Evolutionary conservation across 2,329 filamentous ascomycete genomes (phyloP), one percentile per base, ranked within the genome.

Genomic region (Meredithiella fracta): DNA sequence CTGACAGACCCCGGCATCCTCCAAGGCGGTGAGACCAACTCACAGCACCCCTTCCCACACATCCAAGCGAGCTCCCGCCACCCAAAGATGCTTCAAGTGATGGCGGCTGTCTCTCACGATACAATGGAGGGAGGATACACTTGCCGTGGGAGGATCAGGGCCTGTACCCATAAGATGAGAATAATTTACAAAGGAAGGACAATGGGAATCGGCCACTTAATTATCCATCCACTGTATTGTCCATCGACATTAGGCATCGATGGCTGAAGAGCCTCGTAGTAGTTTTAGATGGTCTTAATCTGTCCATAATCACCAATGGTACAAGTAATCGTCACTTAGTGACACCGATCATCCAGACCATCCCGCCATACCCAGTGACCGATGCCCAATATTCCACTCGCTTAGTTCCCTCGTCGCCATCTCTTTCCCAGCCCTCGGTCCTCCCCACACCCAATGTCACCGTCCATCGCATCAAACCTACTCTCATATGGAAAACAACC

Each of bases 21-120:
- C 6, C 40, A 49, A 49, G 44, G 44, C 44, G 44, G 44, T 49
- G 44, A 49, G 44, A 49, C 44, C 44, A 49, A 49, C 44, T 22
- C 22, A 49, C 44, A 49, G 44, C 20, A 49, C 44, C 44, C 44
- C 23, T 49, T 49, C 44, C 44, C 44, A 49, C 44, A 25, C 22
- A 49, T 49, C 4, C 17, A 49, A 49, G 44, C 44, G 44, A 49
- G 44, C 23, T 20, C 9, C 23, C 23, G 22, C 22, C n/a, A 22
- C 44, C 44, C 44, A 49, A 49, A 8, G 15, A 23, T 6, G 11
- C 5, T 6, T 6, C 5, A 23, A 49, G 6, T 34, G 5, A 5
- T 34, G 29, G 5, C n/a, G n/a, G 11, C 11, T 34, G 29, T 34
- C 29, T 11, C 29, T 34, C 29, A 44, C 11, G 15, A 44, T n/a